Evolutionary conservation across 306 rosid genomes (phyloP), one percentile per base, ranked within the genome.

Genomic region (Rubus parviflorus): DNA sequence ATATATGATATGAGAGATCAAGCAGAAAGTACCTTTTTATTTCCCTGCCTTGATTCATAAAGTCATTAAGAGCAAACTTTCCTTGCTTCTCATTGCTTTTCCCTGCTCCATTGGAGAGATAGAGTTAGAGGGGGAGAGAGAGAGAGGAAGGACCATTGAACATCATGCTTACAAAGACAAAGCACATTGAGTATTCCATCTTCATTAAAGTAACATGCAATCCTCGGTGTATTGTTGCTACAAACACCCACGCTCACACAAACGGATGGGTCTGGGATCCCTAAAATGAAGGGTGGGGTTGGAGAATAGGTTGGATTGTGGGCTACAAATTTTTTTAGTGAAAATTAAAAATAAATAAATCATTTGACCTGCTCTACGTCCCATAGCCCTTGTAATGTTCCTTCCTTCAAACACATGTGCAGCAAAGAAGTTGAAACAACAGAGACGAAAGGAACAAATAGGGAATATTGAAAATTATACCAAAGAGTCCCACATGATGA

Each of bases 1-100:
- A 47, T 38, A 75, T 58, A 17, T 38, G 41, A 54, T 11, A 35
- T 11, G 66, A 57, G 63, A 79, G 76, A 76, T 72, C 76, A 74
- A 78, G 48, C 70, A 83, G 63, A 80, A 76, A 57, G 85, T 81
- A 95, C 97, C 90, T 89, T 86, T 81, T 86, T 9, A 48, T 78
- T 83, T 82, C 83, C 78, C 72, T 83, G 79, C 67, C 85, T 62
- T 85, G 89, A 73, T 84, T 81, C 68, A 77, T 37, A 58, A 84
- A 83, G 82, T 66, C 72, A 56, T 47, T 16, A 40, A 5, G 30
- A 47, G 83, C 82, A 74, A 70, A 79, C 73, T 81, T 80, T 68
- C 83, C 89, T 37, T 81, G 76, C 62, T 60, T 85, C 76, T 82
- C 87, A 74, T 79, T 83, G 77, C 38, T 77, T 49, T 57, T 76